Percentiles rank a stretch among this genome's conserved stretches.
Evolutionary conservation across 176 grass and related monocot species (phyloP).

Genomic region (Saccharum spontaneum): DNA sequence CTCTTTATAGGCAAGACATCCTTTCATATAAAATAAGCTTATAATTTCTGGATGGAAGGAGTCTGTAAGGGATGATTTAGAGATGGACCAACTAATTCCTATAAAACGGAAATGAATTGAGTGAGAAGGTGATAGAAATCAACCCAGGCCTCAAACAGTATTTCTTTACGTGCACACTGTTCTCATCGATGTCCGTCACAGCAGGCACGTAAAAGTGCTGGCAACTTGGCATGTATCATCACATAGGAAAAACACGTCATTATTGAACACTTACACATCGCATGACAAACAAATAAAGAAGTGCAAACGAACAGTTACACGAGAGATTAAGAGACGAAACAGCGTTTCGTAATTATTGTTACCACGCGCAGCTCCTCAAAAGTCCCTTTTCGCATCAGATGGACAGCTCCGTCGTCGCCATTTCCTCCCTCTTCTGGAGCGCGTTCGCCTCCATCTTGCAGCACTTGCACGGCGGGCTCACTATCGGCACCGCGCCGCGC

Average conservation of each 20-base stretch:
- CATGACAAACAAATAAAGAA: background rate
- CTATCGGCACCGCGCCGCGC: background rate
- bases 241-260: background rate
- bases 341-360: background rate
- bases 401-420: constrained; percentile 10
- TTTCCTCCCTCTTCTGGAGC: constrained; percentile 31
- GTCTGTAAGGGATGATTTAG: too few relatives aligned
- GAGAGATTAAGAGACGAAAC: background rate
- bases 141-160: background rate
- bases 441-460: constrained; percentile 27
- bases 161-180: background rate
- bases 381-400: background rate
- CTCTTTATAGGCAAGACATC: too few relatives aligned
- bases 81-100: too few relatives aligned
- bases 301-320: background rate
- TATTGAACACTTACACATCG: background rate
- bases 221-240: background rate
- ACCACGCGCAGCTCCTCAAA: background rate
- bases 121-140: too few relatives aligned
- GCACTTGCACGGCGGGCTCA: constrained; percentile 37
- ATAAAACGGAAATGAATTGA: too few relatives aligned
- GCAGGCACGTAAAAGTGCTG: background rate
- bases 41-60: too few relatives aligned
- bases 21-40: too few relatives aligned
- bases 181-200: background rate